Percentiles rank a stretch among this genome's conserved stretches.
Conservation (phyloP, 2,329 filamentous ascomycete genomes). For the Botrytis fragariae region DNA sequence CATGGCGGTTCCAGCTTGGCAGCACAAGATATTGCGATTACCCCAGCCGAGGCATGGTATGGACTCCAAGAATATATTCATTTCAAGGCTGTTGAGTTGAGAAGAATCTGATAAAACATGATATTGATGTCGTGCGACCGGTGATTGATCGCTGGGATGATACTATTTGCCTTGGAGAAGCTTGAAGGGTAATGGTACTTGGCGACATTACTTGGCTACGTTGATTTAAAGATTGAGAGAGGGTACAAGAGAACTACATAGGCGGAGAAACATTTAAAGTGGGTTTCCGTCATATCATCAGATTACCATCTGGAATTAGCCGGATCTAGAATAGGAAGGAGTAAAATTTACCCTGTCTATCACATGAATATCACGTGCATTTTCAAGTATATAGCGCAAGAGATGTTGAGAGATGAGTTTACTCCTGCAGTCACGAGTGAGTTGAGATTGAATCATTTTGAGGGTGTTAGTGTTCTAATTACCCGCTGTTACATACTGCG, state of each 20-base stretch:
- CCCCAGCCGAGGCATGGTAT: not conserved
- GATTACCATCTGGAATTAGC: not conserved
- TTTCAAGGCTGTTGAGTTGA: not conserved
- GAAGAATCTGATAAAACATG: not conserved
- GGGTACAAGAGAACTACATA: not conserved
- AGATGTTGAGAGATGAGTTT: not conserved
- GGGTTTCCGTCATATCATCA: not conserved
- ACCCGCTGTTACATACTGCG: not conserved
- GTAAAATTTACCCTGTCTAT: not conserved
- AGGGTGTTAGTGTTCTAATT: not conserved
- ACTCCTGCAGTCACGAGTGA: not conserved
- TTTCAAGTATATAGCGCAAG: not conserved
- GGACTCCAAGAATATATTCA: not conserved
- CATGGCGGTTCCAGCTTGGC: conserved; percentile 7
- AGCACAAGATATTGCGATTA: not conserved
- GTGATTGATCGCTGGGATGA: not conserved
- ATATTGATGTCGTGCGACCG: not conserved
- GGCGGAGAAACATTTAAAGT: not conserved
- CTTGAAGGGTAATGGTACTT: not conserved
- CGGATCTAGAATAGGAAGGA: conserved; percentile 10
- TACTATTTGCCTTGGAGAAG: not conserved
- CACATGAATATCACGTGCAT: conserved; percentile 3
- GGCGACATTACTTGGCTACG: not conserved
- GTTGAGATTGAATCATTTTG: not conserved
- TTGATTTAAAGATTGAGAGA: not conserved